These are phyloP conservation scores for Trypethelium eluteriae DNA, from an alignment of 495 filamentous ascomycete genomes.

Conservation along the genomic window DNA sequence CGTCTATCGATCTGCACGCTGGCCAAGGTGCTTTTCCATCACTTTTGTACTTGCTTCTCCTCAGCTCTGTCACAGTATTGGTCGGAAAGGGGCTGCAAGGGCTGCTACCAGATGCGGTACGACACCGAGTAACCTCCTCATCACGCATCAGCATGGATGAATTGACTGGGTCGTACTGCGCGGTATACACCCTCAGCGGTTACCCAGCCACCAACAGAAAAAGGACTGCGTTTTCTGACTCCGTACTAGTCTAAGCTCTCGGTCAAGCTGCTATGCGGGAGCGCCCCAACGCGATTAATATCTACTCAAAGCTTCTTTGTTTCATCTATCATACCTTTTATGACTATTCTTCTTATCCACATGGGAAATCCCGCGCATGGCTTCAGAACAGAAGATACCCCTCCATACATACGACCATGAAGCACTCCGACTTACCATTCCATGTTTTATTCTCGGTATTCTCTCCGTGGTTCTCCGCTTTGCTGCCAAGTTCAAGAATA, in stretches of 20 bases:
- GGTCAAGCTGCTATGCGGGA: background rate
- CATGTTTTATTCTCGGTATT: background rate
- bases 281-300: background rate
- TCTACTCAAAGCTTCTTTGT: background rate
- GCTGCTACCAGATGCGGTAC: background rate
- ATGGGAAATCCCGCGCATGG: background rate
- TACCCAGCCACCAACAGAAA: background rate
- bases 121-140: background rate
- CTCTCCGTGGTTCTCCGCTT: background rate
- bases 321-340: background rate
- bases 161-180: background rate
- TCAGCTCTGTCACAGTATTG: background rate
- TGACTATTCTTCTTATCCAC: background rate
- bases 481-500: background rate
- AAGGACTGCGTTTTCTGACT: background rate
- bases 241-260: background rate
- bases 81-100: background rate
- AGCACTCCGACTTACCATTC: background rate
- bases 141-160: background rate
- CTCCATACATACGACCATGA: background rate
- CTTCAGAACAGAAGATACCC: background rate
- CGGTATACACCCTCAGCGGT: too few relatives aligned
- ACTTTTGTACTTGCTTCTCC: background rate
- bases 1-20: background rate
- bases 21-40: background rate